phyloP scores from a whole-genome alignment of 192 early-diverging fungal species.

The Glomus cerebriforme region DNA sequence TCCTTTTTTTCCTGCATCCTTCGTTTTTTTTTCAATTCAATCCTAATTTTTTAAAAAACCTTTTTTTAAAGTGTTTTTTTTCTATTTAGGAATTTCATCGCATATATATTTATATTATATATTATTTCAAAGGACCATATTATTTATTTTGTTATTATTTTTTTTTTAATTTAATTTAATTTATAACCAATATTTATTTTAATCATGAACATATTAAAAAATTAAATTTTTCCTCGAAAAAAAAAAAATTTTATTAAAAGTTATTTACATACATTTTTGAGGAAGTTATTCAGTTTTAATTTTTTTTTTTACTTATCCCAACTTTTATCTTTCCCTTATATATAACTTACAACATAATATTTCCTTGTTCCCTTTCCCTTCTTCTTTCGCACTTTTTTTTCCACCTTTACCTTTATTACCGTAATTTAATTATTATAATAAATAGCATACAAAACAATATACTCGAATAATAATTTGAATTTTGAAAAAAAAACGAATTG shows the following conservation, averaged over 20 bases:
- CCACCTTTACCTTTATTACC: background rate
- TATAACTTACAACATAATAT: no score
- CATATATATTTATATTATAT: no score
- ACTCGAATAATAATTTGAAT: background rate
- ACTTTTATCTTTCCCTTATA: background rate
- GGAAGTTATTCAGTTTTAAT: background rate
- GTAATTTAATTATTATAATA: background rate
- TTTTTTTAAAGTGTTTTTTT: no score
- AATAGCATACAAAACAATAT: background rate
- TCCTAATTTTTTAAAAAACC: background rate
- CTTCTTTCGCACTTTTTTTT: background rate
- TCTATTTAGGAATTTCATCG: no score
- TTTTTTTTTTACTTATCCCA: background rate
- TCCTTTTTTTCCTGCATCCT: no score
- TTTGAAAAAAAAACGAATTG: background rate
- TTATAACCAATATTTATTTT: background rate
- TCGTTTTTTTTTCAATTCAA: background rate
- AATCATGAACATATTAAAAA: no score
- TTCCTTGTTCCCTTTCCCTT: background rate
- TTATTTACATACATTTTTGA: no score
- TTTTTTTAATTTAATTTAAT: background rate
- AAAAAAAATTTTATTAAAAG: no score
- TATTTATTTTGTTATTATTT: background rate
- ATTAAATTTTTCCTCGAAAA: no score
- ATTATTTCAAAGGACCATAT: no score